Conservation (phyloP, 768 basidiomycete species). For the Kondoa subrosea region DNA sequence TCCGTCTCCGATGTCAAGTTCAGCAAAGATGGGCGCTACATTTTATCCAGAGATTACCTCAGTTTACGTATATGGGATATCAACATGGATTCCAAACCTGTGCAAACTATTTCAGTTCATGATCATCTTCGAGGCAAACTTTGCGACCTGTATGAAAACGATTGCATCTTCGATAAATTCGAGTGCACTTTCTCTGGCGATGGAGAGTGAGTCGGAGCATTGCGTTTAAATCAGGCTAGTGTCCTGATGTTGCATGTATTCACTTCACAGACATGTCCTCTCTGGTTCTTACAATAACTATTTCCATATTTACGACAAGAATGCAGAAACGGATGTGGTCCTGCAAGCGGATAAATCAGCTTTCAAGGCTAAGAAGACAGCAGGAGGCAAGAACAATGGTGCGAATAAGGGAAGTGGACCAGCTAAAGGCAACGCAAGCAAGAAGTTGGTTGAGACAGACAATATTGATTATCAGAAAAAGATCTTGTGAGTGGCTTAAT, state of each 20-base stretch:
- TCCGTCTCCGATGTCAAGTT: conserved; percentile 99
- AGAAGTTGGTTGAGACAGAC: conserved; percentile 61
- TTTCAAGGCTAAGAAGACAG: conserved; percentile 98
- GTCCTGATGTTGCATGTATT: not conserved
- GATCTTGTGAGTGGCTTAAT: conserved; percentile 41
- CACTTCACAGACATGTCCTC: conserved; percentile 56
- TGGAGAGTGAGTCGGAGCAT: conserved; percentile 64
- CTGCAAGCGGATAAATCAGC: conserved; percentile 97
- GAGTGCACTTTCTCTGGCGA: conserved; percentile 97
- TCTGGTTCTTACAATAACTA: conserved; percentile 99
- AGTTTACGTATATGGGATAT: conserved; percentile 99
- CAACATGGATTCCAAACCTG: conserved; percentile 90
- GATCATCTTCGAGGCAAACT: conserved; percentile 93
- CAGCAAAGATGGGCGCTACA: conserved; percentile 90
- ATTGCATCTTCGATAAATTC: conserved; percentile 99
- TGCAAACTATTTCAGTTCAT: conserved; percentile 97
- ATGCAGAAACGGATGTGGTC: conserved; percentile 63
- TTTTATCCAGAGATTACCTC: conserved; percentile 88
- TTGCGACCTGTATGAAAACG: conserved; percentile 97
- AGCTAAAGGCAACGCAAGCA: conserved; percentile 47
- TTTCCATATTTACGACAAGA: conserved; percentile 96
- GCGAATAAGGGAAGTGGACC: conserved; percentile 39
- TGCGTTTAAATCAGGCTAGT: too few species aligned
- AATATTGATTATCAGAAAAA: conserved; percentile 77
- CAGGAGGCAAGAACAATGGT: conserved; percentile 39